Evolutionary conservation across 345 rosid genomes (phyloP).

Genomic region (Gossypium sturtianum): DNA sequence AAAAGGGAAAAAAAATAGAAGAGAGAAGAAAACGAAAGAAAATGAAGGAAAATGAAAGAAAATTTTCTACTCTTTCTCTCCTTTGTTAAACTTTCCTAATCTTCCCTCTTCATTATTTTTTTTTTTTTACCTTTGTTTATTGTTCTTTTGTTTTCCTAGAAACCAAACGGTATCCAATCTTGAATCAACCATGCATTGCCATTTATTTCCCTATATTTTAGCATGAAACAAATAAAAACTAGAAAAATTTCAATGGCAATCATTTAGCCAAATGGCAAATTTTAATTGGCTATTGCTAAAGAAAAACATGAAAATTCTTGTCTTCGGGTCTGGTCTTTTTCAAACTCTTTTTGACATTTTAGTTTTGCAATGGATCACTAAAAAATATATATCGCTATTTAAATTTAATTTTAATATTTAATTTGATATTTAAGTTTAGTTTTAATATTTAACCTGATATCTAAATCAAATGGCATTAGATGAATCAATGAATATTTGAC

Average conservation of each 20-base stretch:
- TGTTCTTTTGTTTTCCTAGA: not conserved
- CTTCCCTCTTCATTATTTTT: not conserved
- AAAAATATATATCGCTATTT: too few species aligned
- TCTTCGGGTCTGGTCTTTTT: too few species aligned
- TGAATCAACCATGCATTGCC: slow-evolving; percentile 1
- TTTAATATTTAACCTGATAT: too few species aligned
- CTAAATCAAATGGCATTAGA: too few species aligned
- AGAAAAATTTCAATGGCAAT: not conserved
- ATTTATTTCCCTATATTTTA: not conserved
- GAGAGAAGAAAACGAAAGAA: not conserved
- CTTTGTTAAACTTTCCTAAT: not conserved
- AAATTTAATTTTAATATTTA: too few species aligned
- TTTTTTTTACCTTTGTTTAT: not conserved
- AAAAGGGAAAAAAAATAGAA: not conserved
- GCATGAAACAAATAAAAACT: not conserved
- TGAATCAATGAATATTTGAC: fast-evolving
- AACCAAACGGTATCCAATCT: not conserved
- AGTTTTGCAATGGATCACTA: too few species aligned
- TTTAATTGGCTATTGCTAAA: not conserved
- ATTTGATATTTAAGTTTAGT: too few species aligned
- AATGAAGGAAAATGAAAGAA: not conserved
- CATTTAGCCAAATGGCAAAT: slow-evolving; percentile 1
- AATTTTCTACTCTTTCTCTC: not conserved
- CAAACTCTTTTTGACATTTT: too few species aligned
- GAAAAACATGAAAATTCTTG: not conserved